phyloP scores from a whole-genome alignment of 768 basidiomycete genomes.

The Tricholoma sp. region DNA sequence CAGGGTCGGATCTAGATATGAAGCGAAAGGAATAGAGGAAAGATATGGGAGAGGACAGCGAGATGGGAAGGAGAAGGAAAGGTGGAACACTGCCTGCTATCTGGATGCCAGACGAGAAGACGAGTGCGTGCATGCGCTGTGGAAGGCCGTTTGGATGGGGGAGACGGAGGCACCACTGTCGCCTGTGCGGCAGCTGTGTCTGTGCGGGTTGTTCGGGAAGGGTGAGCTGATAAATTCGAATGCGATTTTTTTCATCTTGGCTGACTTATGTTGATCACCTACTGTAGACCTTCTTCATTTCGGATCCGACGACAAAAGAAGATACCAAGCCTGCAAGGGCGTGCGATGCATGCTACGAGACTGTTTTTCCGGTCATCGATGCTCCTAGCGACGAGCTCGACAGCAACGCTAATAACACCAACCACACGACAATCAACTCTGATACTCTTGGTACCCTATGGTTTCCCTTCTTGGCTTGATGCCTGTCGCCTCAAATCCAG shows the following conservation, averaged over 20 bases:
- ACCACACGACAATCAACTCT: conserved; percentile 6
- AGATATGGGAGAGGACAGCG: conserved; percentile 12
- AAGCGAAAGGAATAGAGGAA: conserved; percentile 7
- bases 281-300: conserved; percentile 78
- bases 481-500: conserved; percentile 29
- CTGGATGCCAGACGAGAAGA: conserved; percentile 87
- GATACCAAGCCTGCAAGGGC: conserved; percentile 63
- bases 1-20: neutral
- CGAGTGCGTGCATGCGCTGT: conserved; percentile 85
- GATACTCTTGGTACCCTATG: conserved; percentile 45
- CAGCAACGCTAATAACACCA: neutral
- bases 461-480: conserved; percentile 48
- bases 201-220: conserved; percentile 80
- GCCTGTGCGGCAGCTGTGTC: conserved; percentile 81
- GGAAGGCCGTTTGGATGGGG: conserved; percentile 71
- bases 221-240: conserved; percentile 34
- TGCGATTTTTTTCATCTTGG: too few relatives aligned
- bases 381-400: conserved; percentile 12
- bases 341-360: conserved; percentile 83
- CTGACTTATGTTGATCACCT: too few relatives aligned
- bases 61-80: conserved; percentile 38
- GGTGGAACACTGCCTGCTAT: conserved; percentile 83
- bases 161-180: conserved; percentile 79
- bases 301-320: conserved; percentile 45
- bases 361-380: conserved; percentile 70